Base-by-base conservation (phyloP, 768 basidiomycete species). In the Podaxis sp. region DNA sequence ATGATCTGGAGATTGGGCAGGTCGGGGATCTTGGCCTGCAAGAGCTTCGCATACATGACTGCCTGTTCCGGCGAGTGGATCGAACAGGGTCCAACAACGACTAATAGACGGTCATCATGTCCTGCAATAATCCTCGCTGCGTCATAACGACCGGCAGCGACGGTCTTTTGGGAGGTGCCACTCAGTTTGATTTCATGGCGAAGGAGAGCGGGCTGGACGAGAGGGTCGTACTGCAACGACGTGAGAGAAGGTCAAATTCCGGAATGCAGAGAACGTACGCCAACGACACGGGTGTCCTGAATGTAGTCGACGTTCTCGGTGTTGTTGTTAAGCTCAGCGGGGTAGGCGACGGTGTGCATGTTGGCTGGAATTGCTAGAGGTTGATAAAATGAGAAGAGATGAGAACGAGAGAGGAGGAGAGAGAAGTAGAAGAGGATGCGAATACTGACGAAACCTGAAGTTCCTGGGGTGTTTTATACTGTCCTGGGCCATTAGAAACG, bases 21-120 rank as follows among this genome's bases (percentile, higher is more conserved):
- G 18, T 79, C 73, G 16, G 82, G 77, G 47, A 88, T 81, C 75
- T 87, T 89, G 3, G 75, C 77, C 70, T 82, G 90, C 70, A 91
- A 82, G 50, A 86, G 79, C n/a, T 76, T 76, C 11, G 91, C 92
- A 68, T 94, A 94, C 66, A 88, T 86, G 51, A 93, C 73, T 1
- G 95, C 95, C 72, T 95, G 91, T 55, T 87, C 86, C 3, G 92
- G 75, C 7, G 88, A 90, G 71, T 98, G 96, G 63, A 98, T 97
- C 0, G 92, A 94, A 78, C 96, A 98, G 25, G 96, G 96, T 2
- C 96, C 96, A 65, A 98, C 89, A 68, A 98, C 81, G 68, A 98
- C 94, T 46, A 98, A 79, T 1, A 98, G 64, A 50, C 94, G 86
- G 63, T 92, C 89, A 65, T 95, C 95, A 40, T 86, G 83, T 23